These are phyloP conservation scores for Adenanthera pavonina DNA, from an alignment of 306 rosid species.

Conservation along the genomic window DNA sequence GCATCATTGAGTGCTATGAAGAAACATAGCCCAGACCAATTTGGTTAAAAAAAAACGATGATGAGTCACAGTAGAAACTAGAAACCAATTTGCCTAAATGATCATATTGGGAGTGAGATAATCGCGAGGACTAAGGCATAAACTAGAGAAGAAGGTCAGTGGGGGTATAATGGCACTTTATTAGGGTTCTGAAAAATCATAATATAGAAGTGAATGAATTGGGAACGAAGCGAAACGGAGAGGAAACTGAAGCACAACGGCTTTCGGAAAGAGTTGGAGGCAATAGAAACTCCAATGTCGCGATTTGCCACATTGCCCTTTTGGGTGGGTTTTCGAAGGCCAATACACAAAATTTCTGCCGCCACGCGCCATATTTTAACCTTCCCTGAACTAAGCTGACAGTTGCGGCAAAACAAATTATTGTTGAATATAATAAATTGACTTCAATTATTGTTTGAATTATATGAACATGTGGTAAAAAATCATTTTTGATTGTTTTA, in stretches of 20 bases:
- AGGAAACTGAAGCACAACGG: slow-evolving; percentile 40
- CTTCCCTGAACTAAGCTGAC: background rate
- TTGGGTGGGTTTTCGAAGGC: background rate
- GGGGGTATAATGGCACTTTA: slow-evolving; percentile 7
- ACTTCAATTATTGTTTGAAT: no score
- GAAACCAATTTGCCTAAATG: background rate
- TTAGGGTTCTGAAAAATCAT: slow-evolving; percentile 30
- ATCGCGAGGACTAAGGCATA: slow-evolving; percentile 34
- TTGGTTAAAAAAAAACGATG: background rate
- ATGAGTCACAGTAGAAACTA: background rate
- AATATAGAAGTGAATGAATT: slow-evolving; percentile 8
- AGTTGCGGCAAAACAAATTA: no score
- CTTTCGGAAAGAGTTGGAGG: background rate
- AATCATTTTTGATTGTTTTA: no score
- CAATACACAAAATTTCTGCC: background rate
- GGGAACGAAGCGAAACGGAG: background rate
- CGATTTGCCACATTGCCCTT: slow-evolving; percentile 1
- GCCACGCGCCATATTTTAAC: background rate
- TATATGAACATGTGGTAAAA: no score
- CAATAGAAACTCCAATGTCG: background rate
- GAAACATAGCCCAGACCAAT: slow-evolving; percentile 47
- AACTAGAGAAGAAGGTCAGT: slow-evolving; percentile 38
- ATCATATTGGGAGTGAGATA: background rate
- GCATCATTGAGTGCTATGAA: slow-evolving; percentile 51
- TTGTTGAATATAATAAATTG: no score